Conservation (phyloP, 2,329 filamentous ascomycete species). For the Cadophora malorum region DNA sequence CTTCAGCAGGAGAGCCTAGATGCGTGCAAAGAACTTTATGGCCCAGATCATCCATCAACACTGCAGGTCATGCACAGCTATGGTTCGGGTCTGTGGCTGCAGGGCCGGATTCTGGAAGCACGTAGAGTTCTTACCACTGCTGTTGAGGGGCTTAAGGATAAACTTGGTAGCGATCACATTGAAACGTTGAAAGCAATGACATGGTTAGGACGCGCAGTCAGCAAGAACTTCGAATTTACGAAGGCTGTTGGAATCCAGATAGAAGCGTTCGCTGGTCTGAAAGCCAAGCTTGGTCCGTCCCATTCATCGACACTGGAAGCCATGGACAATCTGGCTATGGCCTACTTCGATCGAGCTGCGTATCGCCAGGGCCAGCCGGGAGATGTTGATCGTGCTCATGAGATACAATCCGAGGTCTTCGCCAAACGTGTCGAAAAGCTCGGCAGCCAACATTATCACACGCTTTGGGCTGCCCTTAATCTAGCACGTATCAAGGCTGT, state of each 20-base stretch:
- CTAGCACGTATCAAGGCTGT: conserved; percentile 21
- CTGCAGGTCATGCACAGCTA: conserved; percentile 21
- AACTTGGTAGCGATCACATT: conserved; percentile 14
- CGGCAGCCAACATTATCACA: conserved; percentile 22
- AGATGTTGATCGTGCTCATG: conserved; percentile 18
- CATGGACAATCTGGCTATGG: conserved; percentile 23
- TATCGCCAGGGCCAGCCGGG: conserved; percentile 18
- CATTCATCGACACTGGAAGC: conserved; percentile 22
- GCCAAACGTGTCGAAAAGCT: conserved; percentile 13
- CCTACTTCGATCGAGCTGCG: conserved; percentile 20
- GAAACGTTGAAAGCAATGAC: conserved; percentile 21
- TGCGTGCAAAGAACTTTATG: conserved; percentile 12
- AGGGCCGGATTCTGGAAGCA: conserved; percentile 10
- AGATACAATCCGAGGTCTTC: conserved; percentile 21
- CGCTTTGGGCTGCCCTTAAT: conserved; percentile 21
- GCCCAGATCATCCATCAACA: conserved; percentile 13
- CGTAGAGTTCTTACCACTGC: conserved; percentile 9
- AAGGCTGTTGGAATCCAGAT: conserved; percentile 14
- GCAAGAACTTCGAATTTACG: conserved; percentile 17
- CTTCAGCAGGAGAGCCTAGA: conserved; percentile 15
- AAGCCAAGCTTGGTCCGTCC: conserved; percentile 14
- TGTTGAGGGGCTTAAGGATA: conserved; percentile 16
- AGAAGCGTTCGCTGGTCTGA: conserved; percentile 18
- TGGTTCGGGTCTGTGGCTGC: conserved; percentile 16
- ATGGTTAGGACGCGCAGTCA: conserved; percentile 13